Evolutionary conservation across 2,329 filamentous ascomycete species (phyloP).

Genomic region (Ophiostoma pallidulum): DNA sequence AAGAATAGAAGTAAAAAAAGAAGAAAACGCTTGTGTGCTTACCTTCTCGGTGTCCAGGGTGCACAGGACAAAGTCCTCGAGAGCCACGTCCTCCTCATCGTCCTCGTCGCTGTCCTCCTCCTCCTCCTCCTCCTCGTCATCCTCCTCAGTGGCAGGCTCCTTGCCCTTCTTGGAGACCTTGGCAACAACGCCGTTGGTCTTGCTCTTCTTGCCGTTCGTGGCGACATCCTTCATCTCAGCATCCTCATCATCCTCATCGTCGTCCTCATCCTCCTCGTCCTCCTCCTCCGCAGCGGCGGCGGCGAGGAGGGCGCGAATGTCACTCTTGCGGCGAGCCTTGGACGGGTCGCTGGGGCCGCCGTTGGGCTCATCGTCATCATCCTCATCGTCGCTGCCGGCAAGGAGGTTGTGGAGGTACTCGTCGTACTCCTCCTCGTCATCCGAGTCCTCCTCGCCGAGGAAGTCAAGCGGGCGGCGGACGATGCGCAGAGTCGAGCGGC

Average conservation of each 20-base stretch:
- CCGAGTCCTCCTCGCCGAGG: constrained; percentile 41
- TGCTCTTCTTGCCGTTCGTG: constrained; percentile 19
- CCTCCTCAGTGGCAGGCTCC: constrained; percentile 14
- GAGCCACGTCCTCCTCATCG: constrained; percentile 50
- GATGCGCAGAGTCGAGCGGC: constrained; percentile 83
- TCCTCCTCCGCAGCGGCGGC: constrained; percentile 51
- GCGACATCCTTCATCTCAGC: constrained; percentile 43
- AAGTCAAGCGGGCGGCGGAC: constrained; percentile 57
- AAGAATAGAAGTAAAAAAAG: no score
- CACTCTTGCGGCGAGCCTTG: constrained; percentile 72
- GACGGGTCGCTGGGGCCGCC: constrained; percentile 84
- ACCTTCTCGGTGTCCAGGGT: constrained; percentile 90
- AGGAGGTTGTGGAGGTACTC: constrained; percentile 52
- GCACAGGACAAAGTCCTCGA: constrained; percentile 90
- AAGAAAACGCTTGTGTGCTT: constrained; percentile 28
- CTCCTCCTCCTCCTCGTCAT: constrained; percentile 19
- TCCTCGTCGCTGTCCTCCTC: constrained; percentile 38
- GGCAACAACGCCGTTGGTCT: constrained; percentile 13
- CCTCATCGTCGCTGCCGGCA: constrained; percentile 38
- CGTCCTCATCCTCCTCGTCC: constrained; percentile 47
- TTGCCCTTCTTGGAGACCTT: constrained; percentile 18
- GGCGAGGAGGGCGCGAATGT: constrained; percentile 67
- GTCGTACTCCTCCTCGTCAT: constrained; percentile 54
- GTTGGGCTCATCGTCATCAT: constrained; percentile 64
- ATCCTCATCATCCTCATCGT: constrained; percentile 39